These are phyloP conservation scores for Silene noctiflora DNA, from an alignment of 179 eudicot species.

Conservation along the genomic window DNA sequence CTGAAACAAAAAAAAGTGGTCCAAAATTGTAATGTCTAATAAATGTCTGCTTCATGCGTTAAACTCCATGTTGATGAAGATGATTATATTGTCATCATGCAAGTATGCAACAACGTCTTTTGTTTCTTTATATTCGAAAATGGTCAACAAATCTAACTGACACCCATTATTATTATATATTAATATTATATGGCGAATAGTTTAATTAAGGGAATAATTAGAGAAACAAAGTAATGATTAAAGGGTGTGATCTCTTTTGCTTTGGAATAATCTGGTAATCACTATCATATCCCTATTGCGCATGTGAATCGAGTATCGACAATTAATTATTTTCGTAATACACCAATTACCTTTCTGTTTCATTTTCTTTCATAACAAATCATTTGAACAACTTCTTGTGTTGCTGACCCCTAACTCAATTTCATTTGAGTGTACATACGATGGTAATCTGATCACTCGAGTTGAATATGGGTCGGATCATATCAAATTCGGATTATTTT, in stretches of 20 bases:
- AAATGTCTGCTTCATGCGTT: constrained; percentile 35
- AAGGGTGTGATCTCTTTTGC: constrained; percentile 26
- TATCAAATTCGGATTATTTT: no score
- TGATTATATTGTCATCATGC: constrained; percentile 25
- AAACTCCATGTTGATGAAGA: constrained; percentile 26
- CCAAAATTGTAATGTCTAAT: constrained; percentile 28
- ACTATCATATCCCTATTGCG: constrained; percentile 24
- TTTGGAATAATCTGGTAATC: constrained; percentile 38
- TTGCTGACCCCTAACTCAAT: no score
- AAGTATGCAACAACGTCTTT: neutral
- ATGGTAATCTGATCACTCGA: no score
- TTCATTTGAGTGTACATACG: no score
- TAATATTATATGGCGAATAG: no score
- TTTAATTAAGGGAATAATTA: constrained; percentile 17
- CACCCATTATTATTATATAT: neutral
- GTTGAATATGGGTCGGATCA: no score
- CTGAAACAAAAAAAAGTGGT: constrained; percentile 15
- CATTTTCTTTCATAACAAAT: neutral
- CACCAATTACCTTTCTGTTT: neutral
- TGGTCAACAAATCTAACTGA: constrained; percentile 26
- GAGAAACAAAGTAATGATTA: constrained; percentile 26
- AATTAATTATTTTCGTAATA: constrained; percentile 15
- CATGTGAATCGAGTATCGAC: constrained; percentile 28
- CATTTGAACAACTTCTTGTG: neutral
- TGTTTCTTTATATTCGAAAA: neutral